These are phyloP conservation scores for Mucor circinelloides DNA, from an alignment of 371 early-diverging fungal genomes.

Conservation along the genomic window DNA sequence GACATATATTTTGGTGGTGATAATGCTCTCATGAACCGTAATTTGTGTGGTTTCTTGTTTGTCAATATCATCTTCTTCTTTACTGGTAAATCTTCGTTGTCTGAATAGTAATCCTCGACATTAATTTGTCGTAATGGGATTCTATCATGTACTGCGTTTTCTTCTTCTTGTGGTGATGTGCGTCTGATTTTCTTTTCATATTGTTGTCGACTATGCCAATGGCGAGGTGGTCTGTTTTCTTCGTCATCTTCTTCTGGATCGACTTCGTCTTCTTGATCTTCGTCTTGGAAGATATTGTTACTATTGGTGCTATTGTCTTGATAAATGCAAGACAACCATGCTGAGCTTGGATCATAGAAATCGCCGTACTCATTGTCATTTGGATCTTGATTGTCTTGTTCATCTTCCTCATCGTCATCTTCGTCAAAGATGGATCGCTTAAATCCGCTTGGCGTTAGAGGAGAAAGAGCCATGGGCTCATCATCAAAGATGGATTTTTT, in stretches of 20 bases:
- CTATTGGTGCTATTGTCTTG: not conserved
- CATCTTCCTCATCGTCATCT: not conserved
- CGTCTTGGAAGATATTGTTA: not conserved
- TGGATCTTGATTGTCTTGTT: constrained; percentile 1
- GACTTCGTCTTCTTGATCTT: not conserved
- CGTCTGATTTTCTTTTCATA: constrained; percentile 1
- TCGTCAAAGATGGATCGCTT: not conserved
- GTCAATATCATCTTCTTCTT: constrained; percentile 6
- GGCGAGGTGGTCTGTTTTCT: constrained; percentile 17
- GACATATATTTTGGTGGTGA: constrained; percentile 8
- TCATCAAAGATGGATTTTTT: constrained; percentile 13
- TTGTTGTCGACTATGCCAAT: not conserved
- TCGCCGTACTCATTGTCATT: not conserved
- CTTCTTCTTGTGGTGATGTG: constrained; percentile 2
- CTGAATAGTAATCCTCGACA: constrained; percentile 12
- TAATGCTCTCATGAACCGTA: constrained; percentile 14
- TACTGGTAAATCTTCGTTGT: constrained; percentile 7
- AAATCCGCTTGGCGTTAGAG: not conserved
- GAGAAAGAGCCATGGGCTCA: not conserved
- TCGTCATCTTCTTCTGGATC: not conserved
- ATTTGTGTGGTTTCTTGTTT: constrained; percentile 6
- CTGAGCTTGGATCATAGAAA: constrained; percentile 3
- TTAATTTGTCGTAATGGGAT: constrained; percentile 18
- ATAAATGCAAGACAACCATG: constrained; percentile 11
- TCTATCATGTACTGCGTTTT: constrained; percentile 6